Evolutionary conservation across 2,329 filamentous ascomycete species (phyloP), one percentile per base, ranked within the genome.

Genomic region (Teratosphaeriaceae sp.): DNA sequence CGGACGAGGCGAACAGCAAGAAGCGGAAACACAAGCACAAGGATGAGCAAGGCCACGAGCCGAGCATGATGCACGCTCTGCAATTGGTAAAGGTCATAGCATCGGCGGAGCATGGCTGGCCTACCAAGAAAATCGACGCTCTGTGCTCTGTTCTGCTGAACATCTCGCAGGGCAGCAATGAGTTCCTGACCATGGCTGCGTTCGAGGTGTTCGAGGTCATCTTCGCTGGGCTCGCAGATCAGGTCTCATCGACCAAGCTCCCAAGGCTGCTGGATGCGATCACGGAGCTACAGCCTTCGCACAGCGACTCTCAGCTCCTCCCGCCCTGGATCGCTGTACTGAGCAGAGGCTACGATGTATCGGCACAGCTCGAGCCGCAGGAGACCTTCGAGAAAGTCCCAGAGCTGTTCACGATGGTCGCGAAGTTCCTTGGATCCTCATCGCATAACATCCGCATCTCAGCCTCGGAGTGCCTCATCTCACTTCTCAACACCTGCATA

Each of bases 131-230:
- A 68, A 94, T 96, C 42, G 92, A 98, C 67, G 74, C 84, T 2
- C 71, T 98, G 24, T 96, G 89, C 64, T 89, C 97, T 65, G 70
- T 95, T 42, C 70, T 98, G 45, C 78, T 98, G 53, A 81, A 82
- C 53, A 94, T 97, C 48, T 90, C 90, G 22, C 83, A 83, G 59
- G 89, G 85, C 7, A 92, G 81, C 64, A 96, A 94, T 63, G 89
- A 97, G 62, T 94, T 90, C 64, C 82, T 98, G 72, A 94, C 89
- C 23, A 94, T 97, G 83, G 84, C 87, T 9, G 85, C 89, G 0
- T 96, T 98, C 56, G 90, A 96, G 52, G 90, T 97, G 3, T 98
- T 98, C 57, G 92, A 98, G 64, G 84, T 94, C 63, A 94, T 97
- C 34, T 97, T 98, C 53, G 84, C 85, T 55, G 85, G 88, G 6